Evolutionary conservation across 768 basidiomycete species (phyloP).

Genomic region (Suillus spraguei): DNA sequence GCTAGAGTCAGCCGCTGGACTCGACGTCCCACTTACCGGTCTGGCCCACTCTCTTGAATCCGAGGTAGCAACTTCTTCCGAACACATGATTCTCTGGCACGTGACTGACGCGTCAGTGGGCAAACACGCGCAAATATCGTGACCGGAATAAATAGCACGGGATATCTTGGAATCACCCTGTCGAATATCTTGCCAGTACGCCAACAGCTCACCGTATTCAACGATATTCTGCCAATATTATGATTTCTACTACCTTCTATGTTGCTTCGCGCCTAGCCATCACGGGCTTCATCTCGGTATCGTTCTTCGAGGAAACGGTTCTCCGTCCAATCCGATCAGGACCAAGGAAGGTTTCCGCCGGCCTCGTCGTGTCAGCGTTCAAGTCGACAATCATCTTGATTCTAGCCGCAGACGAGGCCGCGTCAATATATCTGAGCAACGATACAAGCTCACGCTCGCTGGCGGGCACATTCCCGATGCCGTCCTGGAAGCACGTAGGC

Average conservation of each 20-base stretch:
- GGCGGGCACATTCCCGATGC: not conserved
- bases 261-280: not conserved
- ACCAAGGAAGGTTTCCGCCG: not conserved
- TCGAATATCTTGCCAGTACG: not conserved
- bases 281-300: not conserved
- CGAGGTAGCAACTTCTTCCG: too few species aligned
- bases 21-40: not conserved
- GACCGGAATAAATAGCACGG: not conserved
- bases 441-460: not conserved
- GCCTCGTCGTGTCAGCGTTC: not conserved
- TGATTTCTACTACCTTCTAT: not conserved
- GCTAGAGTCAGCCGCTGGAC: too few species aligned
- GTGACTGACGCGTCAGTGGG: not conserved
- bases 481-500: not conserved
- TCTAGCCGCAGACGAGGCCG: not conserved
- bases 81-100: not conserved
- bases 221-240: not conserved
- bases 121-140: conserved; percentile 1
- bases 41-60: too few species aligned
- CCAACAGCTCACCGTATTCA: not conserved
- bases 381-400: not conserved
- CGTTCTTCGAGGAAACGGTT: not conserved
- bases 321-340: not conserved
- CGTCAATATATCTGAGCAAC: not conserved
- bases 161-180: not conserved